A percentile compares a stretch with the other conserved stretches of the same genome.
phyloP scores from a whole-genome alignment of 192 early-diverging fungal species.

The Geranomyces michiganensis region DNA sequence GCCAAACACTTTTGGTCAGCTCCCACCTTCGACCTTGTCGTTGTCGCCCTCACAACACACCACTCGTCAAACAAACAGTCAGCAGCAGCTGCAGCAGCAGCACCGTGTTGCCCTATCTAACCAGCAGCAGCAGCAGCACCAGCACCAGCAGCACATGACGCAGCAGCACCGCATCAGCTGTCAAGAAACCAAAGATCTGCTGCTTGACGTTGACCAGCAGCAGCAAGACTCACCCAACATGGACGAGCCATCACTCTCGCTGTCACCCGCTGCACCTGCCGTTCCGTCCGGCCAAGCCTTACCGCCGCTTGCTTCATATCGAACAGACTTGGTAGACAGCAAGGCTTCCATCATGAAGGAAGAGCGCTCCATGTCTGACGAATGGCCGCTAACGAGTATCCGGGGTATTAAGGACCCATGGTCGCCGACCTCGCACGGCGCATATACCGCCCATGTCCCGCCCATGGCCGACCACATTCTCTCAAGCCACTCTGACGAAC shows the following conservation, averaged over 20 bases:
- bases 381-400: background rate
- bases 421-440: background rate
- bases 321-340: background rate
- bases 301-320: background rate
- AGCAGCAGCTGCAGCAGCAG: conserved; percentile 1
- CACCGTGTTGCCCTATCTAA: background rate
- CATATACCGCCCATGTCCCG: conserved; percentile 6
- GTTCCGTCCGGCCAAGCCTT: background rate
- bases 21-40: background rate
- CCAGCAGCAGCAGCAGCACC: background rate
- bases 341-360: no score
- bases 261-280: background rate
- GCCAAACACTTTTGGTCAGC: background rate
- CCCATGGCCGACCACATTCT: background rate
- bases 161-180: no score
- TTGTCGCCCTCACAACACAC: background rate
- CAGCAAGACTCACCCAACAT: no score
- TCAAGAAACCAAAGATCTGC: no score
- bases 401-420: background rate
- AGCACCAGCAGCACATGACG: background rate
- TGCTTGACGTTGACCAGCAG: no score
- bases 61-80: background rate
- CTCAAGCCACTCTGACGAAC: background rate
- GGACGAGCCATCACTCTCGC: no score
- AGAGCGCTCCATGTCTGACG: no score